A percentile compares a stretch with the other conserved stretches of the same genome.
Evolutionary conservation across 192 early-diverging fungal genomes (phyloP).

Genomic region (Backusella westeae): DNA sequence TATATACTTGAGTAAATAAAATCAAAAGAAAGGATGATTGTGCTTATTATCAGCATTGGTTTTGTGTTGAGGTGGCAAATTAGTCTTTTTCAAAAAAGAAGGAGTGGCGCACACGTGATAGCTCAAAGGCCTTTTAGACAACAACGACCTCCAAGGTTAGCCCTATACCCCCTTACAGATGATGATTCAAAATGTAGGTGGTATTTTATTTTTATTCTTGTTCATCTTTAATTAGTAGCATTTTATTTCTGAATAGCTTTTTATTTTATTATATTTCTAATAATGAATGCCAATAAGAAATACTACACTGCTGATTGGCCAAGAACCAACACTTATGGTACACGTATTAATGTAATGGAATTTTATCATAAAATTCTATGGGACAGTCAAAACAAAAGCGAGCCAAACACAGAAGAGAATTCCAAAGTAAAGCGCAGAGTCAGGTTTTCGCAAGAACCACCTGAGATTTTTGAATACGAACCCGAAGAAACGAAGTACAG

Average conservation of each 20-base stretch:
- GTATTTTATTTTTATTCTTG: conserved; percentile 1
- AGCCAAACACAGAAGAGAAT: not conserved
- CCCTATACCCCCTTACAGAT: not conserved
- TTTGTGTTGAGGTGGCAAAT: not conserved
- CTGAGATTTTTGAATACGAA: not conserved
- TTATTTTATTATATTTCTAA: not conserved
- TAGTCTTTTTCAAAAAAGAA: not conserved
- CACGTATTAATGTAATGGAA: not conserved
- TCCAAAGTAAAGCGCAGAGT: not conserved
- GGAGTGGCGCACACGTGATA: not conserved
- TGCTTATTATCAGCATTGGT: not conserved
- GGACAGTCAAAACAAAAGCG: not conserved
- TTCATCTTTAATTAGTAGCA: conserved; percentile 3
- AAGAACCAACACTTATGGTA: not conserved
- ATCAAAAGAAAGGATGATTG: not conserved
- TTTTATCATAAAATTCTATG: conserved; percentile 3
- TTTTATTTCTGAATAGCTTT: not conserved
- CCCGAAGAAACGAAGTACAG: not conserved
- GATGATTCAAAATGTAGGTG: not conserved
- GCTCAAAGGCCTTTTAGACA: not conserved
- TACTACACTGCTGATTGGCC: not conserved
- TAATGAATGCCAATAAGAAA: not conserved
- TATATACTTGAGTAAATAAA: not conserved
- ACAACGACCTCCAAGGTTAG: not conserved
- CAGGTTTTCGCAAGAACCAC: not conserved